These are phyloP conservation scores for Pelargonium fulgidum DNA, from an alignment of 441 rosid genomes.

Conservation along the genomic window DNA sequence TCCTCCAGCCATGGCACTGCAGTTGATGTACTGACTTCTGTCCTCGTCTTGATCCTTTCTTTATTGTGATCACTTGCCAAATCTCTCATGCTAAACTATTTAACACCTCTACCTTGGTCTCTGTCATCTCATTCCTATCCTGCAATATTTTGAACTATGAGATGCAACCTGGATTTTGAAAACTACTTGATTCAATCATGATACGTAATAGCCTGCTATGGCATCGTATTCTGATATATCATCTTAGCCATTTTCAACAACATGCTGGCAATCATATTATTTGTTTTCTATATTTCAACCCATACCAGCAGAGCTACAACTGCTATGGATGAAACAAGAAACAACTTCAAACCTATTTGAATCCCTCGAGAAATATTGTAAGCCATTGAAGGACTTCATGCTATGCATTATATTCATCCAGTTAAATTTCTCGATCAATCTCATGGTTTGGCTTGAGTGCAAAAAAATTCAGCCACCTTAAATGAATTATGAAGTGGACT, in stretches of 20 bases:
- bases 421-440: no score
- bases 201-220: background rate
- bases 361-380: no score
- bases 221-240: background rate
- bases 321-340: no score
- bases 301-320: background rate
- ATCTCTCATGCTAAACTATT: background rate
- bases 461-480: no score
- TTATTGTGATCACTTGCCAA: background rate
- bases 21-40: slow-evolving; percentile 55
- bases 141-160: background rate
- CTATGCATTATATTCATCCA: no score
- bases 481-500: no score
- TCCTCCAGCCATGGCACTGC: slow-evolving; percentile 74
- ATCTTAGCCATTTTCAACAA: background rate
- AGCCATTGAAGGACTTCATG: no score
- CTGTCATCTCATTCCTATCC: background rate
- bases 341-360: no score
- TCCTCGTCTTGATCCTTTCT: slow-evolving; percentile 9
- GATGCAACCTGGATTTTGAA: background rate
- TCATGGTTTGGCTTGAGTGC: no score
- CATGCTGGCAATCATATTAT: background rate
- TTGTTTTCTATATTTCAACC: slow-evolving; percentile 1
- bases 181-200: background rate
- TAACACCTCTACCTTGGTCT: background rate